phyloP scores from a whole-genome alignment of 441 rosid genomes.

The Corymbia citriodora region DNA sequence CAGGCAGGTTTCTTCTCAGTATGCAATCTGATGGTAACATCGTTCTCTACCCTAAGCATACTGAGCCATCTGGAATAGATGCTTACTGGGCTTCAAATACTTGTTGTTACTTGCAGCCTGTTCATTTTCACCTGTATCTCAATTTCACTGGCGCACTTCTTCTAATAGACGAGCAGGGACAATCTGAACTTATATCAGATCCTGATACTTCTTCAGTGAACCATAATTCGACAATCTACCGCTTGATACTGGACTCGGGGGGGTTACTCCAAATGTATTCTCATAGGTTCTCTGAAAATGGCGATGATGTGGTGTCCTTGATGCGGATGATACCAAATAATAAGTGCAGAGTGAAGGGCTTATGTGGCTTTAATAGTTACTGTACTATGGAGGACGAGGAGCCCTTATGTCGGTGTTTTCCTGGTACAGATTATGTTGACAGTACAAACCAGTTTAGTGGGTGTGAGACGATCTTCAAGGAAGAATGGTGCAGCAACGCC shows the following conservation, averaged over 20 bases:
- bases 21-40: neutral
- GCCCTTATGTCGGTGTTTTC: neutral
- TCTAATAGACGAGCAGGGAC: neutral
- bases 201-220: neutral
- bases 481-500: neutral
- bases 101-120: neutral
- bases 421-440: neutral
- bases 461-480: neutral
- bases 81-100: neutral
- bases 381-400: neutral
- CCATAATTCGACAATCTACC: neutral
- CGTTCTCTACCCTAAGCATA: neutral
- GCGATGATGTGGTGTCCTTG: neutral
- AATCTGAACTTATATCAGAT: neutral
- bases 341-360: neutral
- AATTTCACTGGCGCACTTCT: neutral
- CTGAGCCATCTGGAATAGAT: neutral
- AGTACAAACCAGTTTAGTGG: neutral
- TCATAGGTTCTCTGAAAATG: neutral
- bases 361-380: neutral
- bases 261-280: neutral
- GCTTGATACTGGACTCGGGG: neutral
- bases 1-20: neutral
- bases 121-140: neutral
- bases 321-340: neutral